Evolutionary conservation across 2,329 filamentous ascomycete species (phyloP).

Genomic region (Paecilomyces formosus): DNA sequence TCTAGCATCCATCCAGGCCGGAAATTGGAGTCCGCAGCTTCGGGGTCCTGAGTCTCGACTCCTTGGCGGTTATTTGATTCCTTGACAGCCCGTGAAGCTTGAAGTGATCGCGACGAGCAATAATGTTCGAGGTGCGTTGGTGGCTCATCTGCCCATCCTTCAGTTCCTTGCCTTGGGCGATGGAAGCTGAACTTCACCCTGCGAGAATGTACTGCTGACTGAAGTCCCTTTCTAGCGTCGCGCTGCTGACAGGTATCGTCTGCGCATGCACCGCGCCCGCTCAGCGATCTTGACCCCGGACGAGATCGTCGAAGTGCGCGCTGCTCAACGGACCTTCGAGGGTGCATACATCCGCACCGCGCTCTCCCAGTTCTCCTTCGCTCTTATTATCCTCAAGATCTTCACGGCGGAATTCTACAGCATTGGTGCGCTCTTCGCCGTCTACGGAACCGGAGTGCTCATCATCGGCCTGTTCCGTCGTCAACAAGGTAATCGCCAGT

Average conservation of each 20-base stretch:
- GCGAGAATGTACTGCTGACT: neutral
- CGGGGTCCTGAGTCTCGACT: neutral
- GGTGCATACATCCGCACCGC: constrained; percentile 94
- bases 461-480: constrained; percentile 77
- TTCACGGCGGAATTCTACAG: constrained; percentile 95
- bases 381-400: constrained; percentile 89
- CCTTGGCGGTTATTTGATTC: neutral
- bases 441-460: constrained; percentile 80
- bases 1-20: neutral
- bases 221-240: constrained; percentile 42
- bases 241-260: constrained; percentile 65
- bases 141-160: neutral
- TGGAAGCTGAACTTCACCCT: neutral
- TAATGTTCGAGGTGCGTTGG: neutral
- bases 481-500: constrained; percentile 87
- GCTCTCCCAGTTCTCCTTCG: constrained; percentile 89
- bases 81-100: neutral
- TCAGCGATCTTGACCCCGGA: constrained; percentile 73
- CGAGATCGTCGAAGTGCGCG: constrained; percentile 90
- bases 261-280: constrained; percentile 75
- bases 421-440: constrained; percentile 91
- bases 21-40: neutral
- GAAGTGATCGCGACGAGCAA: neutral
- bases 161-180: neutral
- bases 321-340: constrained; percentile 92